phyloP scores from a whole-genome alignment of 1,284 basidiomycete species.

The Microbotryum intermedium region DNA sequence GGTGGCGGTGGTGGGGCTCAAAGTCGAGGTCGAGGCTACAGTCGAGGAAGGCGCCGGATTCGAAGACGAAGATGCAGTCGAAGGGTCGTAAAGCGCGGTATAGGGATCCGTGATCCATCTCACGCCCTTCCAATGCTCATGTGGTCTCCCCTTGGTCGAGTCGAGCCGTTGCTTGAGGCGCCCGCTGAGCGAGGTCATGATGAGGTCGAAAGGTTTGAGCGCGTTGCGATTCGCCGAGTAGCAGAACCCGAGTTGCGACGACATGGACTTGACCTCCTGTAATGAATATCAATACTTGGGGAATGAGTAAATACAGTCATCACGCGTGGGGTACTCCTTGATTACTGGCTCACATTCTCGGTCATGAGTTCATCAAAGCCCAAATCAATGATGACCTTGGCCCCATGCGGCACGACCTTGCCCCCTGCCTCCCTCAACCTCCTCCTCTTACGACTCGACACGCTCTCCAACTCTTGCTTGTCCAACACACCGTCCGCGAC shows the following conservation, averaged over 20 bases:
- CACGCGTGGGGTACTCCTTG: neutral
- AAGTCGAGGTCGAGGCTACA: neutral
- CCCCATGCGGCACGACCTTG: constrained; percentile 44
- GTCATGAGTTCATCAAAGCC: constrained; percentile 92
- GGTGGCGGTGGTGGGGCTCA: neutral
- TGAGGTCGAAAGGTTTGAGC: constrained; percentile 58
- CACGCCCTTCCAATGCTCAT: constrained; percentile 69
- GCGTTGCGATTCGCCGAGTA: constrained; percentile 77
- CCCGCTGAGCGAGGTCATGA: constrained; percentile 72
- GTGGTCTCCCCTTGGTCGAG: constrained; percentile 55
- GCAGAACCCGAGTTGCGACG: constrained; percentile 76
- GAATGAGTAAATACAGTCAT: neutral
- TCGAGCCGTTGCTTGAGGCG: constrained; percentile 62
- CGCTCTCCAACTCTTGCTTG: constrained; percentile 51
- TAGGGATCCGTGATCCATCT: constrained; percentile 71
- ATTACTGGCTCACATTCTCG: constrained; percentile 57
- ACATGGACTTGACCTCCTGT: constrained; percentile 80
- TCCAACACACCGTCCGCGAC: constrained; percentile 27
- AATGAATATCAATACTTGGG: neutral
- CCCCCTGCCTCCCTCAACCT: constrained; percentile 43
- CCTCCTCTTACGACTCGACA: constrained; percentile 43
- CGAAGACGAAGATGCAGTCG: neutral
- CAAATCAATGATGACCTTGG: constrained; percentile 76
- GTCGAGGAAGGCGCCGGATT: constrained; percentile 6
- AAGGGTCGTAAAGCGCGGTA: constrained; percentile 53